Conservation (phyloP, 352 stramenopile species). For the Achlya hypogyna region DNA sequence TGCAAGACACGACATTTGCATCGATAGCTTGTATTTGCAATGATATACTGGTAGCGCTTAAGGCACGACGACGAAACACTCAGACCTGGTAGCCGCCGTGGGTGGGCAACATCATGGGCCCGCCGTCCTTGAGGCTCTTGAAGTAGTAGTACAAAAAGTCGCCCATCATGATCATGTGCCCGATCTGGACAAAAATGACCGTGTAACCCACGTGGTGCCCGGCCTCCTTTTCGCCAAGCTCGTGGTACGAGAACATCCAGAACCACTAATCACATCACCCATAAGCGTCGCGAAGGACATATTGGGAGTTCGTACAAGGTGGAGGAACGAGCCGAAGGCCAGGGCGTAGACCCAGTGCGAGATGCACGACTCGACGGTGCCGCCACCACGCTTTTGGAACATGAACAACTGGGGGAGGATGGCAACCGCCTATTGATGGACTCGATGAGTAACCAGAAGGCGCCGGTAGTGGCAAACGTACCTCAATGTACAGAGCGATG, state of each 20-base stretch:
- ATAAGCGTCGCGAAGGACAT: constrained; percentile 6
- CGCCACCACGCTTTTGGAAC: constrained; percentile 94
- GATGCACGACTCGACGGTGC: constrained; percentile 93
- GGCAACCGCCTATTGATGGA: constrained; percentile 52
- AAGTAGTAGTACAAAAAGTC: constrained; percentile 99
- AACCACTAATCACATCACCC: constrained; percentile 45
- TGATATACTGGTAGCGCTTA: background rate
- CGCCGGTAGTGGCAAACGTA: background rate
- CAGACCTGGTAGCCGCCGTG: constrained; percentile 79
- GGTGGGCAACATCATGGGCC: constrained; percentile 84
- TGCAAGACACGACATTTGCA: background rate
- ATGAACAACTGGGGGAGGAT: constrained; percentile 98
- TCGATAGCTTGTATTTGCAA: background rate
- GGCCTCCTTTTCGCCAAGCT: constrained; percentile 90
- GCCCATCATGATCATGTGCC: constrained; percentile 97
- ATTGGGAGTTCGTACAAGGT: constrained; percentile 57
- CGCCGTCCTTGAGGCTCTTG: constrained; percentile 86
- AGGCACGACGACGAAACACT: background rate
- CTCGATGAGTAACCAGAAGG: background rate
- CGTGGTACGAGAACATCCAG: constrained; percentile 98
- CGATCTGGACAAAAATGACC: constrained; percentile 96
- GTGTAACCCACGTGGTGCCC: constrained; percentile 88
- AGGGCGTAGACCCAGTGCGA: constrained; percentile 96
- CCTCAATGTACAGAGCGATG: constrained; percentile 98
- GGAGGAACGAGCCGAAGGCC: constrained; percentile 91